A percentile compares a stretch with the other conserved stretches of the same genome.
Conservation (phyloP, 2,329 filamentous ascomycete genomes). For the Colletotrichum liaoningense region DNA sequence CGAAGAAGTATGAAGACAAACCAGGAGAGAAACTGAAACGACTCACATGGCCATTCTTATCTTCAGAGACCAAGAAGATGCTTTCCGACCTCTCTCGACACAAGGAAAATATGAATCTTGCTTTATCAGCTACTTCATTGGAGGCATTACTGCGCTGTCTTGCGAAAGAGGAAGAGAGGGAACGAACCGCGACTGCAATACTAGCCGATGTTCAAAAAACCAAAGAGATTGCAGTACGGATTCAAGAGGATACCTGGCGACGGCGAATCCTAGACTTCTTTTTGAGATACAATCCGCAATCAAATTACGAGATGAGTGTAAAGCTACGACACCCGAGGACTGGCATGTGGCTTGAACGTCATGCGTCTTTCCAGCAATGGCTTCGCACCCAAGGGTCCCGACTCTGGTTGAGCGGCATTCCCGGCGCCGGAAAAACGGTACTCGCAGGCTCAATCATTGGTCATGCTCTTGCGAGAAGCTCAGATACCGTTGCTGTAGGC, state of each 20-base stretch:
- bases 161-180: not conserved
- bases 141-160: not conserved
- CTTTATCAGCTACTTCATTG: slow-evolving; percentile 3
- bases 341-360: not conserved
- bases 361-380: not conserved
- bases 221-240: not conserved
- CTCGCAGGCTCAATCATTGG: slow-evolving; percentile 8
- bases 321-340: not conserved
- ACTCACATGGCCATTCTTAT: not conserved
- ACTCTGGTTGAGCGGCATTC: slow-evolving; percentile 13
- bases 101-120: slow-evolving; percentile 12
- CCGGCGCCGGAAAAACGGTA: slow-evolving; percentile 2
- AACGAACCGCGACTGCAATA: accelerated
- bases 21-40: not conserved
- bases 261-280: not conserved
- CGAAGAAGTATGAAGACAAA: not conserved
- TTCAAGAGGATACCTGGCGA: not conserved
- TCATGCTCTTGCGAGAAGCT: not conserved
- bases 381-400: not conserved
- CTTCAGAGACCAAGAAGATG: not conserved
- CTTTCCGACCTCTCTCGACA: not conserved
- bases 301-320: slow-evolving; percentile 8
- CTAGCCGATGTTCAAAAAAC: not conserved
- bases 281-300: slow-evolving; percentile 4
- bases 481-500: not conserved